Percentiles rank a stretch among this genome's conserved stretches.
These are phyloP conservation scores for Mortierella sp. DNA, from an alignment of 371 early-diverging fungal genomes.

Conservation along the genomic window DNA sequence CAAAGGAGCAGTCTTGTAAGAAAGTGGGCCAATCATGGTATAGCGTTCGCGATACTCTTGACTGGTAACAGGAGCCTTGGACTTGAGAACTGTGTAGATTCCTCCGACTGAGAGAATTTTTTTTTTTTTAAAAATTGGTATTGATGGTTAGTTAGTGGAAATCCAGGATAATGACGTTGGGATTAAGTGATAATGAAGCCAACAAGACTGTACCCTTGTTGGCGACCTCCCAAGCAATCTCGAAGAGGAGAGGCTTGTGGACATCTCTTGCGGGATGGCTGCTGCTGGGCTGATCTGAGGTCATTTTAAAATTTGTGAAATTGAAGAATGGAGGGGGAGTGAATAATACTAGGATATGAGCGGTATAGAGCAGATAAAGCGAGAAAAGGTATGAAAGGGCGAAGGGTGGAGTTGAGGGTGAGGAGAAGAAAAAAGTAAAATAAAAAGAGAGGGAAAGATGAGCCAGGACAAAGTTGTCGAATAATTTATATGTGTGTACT, in stretches of 20 bases:
- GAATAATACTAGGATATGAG: too few species aligned
- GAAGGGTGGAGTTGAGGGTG: neutral
- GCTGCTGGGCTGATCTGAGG: neutral
- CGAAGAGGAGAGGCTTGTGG: constrained; percentile 84
- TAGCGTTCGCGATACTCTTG: constrained; percentile 93
- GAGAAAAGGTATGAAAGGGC: neutral
- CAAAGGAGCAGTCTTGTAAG: constrained; percentile 82
- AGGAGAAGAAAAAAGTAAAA: neutral
- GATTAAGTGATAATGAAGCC: neutral
- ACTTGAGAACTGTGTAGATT: constrained; percentile 97
- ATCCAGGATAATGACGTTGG: neutral
- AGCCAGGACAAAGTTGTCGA: neutral
- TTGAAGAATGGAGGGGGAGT: neutral
- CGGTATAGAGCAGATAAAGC: too few species aligned
- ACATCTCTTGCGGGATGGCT: constrained; percentile 49
- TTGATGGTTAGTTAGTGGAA: neutral
- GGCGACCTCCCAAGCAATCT: constrained; percentile 98
- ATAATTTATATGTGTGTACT: too few species aligned
- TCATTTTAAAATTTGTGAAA: constrained; percentile 19
- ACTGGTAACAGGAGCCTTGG: constrained; percentile 95
- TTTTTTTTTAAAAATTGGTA: neutral
- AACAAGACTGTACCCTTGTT: constrained; percentile 86
- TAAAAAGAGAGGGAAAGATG: neutral
- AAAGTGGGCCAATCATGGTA: constrained; percentile 87
- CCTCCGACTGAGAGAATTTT: constrained; percentile 91